Conservation (phyloP, 768 basidiomycete genomes). For the Auricularia sp. region DNA sequence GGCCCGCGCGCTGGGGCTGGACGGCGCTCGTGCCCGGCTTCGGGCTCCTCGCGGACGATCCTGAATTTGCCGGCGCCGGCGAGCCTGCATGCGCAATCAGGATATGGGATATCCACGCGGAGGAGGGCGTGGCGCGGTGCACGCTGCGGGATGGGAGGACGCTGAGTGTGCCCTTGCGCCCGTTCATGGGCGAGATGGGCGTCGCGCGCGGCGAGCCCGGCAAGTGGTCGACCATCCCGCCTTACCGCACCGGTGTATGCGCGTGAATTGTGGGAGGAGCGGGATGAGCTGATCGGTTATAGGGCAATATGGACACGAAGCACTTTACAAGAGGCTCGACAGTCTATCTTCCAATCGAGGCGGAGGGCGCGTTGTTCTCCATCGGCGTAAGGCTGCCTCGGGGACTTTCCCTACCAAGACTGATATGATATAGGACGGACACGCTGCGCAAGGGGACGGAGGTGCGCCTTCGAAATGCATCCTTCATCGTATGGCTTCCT, state of each 20-base stretch:
- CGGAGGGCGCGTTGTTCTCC: slow-evolving; percentile 49
- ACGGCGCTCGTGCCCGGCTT: slow-evolving; percentile 50
- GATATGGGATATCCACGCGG: slow-evolving; percentile 39
- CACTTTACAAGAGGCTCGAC: slow-evolving; percentile 46
- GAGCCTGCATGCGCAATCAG: slow-evolving; percentile 26
- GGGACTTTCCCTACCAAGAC: not conserved
- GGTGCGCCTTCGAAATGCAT: slow-evolving; percentile 26
- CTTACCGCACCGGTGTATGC: slow-evolving; percentile 39
- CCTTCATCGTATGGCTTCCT: not conserved
- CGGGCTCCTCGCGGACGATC: slow-evolving; percentile 41
- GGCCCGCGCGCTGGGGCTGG: slow-evolving; percentile 53
- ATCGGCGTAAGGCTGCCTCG: slow-evolving; percentile 36
- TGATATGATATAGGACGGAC: slow-evolving; percentile 38
- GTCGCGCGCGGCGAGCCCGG: slow-evolving; percentile 42
- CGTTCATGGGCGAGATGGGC: slow-evolving; percentile 59
- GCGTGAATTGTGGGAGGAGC: not conserved
- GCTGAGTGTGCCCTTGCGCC: slow-evolving; percentile 41
- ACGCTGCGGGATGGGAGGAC: slow-evolving; percentile 38
- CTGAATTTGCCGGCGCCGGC: slow-evolving; percentile 32
- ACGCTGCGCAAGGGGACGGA: slow-evolving; percentile 58
- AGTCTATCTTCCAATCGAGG: slow-evolving; percentile 47
- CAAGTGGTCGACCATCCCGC: slow-evolving; percentile 51
- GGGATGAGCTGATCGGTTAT: not conserved
- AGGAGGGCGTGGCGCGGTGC: slow-evolving; percentile 26
- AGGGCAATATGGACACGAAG: slow-evolving; percentile 50